Conservation (phyloP, 2,329 filamentous ascomycete genomes). For the Ciborinia camelliae region DNA sequence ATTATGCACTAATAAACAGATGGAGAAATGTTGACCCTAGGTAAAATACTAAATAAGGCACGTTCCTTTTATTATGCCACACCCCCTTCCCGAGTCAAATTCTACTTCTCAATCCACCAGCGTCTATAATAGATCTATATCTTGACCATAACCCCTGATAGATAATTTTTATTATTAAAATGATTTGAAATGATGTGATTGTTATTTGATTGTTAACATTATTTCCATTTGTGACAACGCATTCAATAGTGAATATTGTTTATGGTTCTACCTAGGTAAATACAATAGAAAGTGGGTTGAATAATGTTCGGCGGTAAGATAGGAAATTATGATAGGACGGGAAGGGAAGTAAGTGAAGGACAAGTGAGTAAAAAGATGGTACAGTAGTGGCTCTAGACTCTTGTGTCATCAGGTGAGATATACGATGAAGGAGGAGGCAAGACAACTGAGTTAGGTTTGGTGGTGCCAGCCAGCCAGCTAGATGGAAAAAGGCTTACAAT, state of each 20-base stretch:
- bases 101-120: neutral
- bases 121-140: neutral
- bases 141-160: neutral
- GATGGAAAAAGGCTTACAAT: no score
- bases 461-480: no score
- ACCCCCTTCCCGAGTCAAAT: neutral
- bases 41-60: neutral
- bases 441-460: neutral
- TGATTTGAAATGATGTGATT: neutral
- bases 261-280: neutral
- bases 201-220: neutral
- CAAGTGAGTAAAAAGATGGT: neutral
- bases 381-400: no score
- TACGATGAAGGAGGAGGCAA: slow-evolving; percentile 1
- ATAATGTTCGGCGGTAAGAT: neutral
- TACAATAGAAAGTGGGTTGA: neutral
- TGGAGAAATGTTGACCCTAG: no score
- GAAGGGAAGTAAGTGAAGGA: neutral
- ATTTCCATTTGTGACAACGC: neutral
- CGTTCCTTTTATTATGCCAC: neutral
- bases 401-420: neutral
- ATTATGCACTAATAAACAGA: slow-evolving; percentile 1
- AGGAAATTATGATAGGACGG: neutral
- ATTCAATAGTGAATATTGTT: neutral
- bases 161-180: neutral